Base-by-base conservation (phyloP, 1,139 yeast species). In the Scheffersomyces titani region DNA sequence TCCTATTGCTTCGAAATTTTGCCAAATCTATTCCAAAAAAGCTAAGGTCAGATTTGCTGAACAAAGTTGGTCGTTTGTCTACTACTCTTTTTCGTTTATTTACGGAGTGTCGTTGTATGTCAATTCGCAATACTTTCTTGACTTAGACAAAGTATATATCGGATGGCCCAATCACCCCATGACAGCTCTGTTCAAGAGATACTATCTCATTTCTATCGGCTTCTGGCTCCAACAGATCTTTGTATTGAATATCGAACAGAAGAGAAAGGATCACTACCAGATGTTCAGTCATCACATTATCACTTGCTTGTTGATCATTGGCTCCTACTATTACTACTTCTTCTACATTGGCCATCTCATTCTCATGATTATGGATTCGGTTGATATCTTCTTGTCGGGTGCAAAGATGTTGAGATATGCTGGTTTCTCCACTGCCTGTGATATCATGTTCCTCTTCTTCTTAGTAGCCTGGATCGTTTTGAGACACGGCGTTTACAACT, bases 241-340 rank as follows among this genome's bases (percentile, higher is more conserved):
- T 63, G 92, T 89, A 19, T 76, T 92, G 59, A 86, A 91, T 71
- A 74, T 92, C 55, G 98, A 92, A 73, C 86, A 85, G 60, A 84
- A 80, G 61, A 84, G 98, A 64, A 91, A 91, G 70, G 98, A 92
- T 70, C 88, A 90, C 70, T 73, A 75, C 64, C 97, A 92, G 71
- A 92, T 92, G 98, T 85, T 92, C 67, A 77, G 88, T 53, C 98
- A 92, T 70, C 98, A 92, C 72, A 86, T 92, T 55, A 87, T 92
- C 56, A 92, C 98, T 0, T 82, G 88, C 65, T 65, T 79, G 40
- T 79, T 92, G 58, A 81, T 90, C 50, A 72, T 82, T 20, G 96
- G 96, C 1, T 88, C 96, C 1, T 92, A 92, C 70, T 80, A 80
- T 66, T 87, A 84, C 68, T 87, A 89, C 72, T 89, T 85, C 70